Evolutionary conservation across 2,329 filamentous ascomycete species (phyloP), one percentile per base, ranked within the genome.

Genomic region (Dothideomycetidae sp.): DNA sequence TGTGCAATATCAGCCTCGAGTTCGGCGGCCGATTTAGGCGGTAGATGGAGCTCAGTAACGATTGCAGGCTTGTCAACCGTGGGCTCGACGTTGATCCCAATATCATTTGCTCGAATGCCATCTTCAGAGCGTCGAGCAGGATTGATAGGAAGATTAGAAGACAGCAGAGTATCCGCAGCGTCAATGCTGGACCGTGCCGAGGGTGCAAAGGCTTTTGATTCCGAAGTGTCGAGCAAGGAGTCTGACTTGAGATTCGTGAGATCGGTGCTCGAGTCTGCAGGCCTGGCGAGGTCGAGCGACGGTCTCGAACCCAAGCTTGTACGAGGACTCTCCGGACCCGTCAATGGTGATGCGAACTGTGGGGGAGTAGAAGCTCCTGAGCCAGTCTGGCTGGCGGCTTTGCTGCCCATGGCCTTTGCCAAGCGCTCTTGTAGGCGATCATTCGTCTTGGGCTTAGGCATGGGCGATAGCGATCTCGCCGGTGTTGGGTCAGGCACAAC

Each of bases 361-460:
- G 35, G 33, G 13, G 42, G 40, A n/a, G 35, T 33, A 12, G 42
- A 37, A 7, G 62, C 48, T 19, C 63, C 65, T 32, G 67, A 68
- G 5, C 65, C 63, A 16, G 68, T 58, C 44, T 61, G 57, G 39
- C 59, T 62, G n/a, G 66, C 61, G 40, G 68, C 71, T 52, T 80
- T 83, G 42, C 78, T 78, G 3, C 78, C 83, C 50, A 94, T 74
- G 18, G 86, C 90, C 52, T 83, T 82, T 18, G 88, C 88, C 42
- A 98, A 68, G 44, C 85, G 73, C 55, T 93, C 86, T 54, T 94
- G 86, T 30, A 98, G 66, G 36, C 85, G 75, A 49, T 92, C 85
- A 58, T 84, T 90, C 43, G 71, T 64, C 46, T 74, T 71, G 44
- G 67, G 73, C 29, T 70, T 73, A 4, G 79, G 79, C 46, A 74